Base-by-base conservation (phyloP, 2,329 filamentous ascomycete species). In the Mycosphaerelloides madeirae region DNA sequence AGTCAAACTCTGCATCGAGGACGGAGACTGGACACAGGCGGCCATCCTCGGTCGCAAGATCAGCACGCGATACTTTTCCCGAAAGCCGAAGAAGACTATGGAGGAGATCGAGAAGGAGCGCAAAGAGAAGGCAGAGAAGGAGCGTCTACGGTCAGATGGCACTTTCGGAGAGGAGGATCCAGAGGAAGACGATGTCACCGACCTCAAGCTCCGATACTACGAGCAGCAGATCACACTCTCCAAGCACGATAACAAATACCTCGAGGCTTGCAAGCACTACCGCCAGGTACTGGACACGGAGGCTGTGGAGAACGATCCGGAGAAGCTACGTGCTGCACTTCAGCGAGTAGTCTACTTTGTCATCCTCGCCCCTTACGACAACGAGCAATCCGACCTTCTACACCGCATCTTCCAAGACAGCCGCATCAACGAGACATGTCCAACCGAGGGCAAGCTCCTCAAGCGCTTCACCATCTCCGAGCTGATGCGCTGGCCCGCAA, bases 251-350 rank as follows among this genome's bases (percentile, higher is more conserved):
- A 82, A 89, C 73, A 96, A 95, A 70, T 98, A 98, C 63, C 81
- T 98, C 28, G 91, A 97, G 53, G 91, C 84, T 28, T 98, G 93
- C 82, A 98, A 98, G 72, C 83, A 98, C 71, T 98, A 97, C 74
- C 80, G 93, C 65, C 90, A 97, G 66, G 91, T 98, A 3, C 72
- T 98, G 50, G 91, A 98, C 65, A 98, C 94, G 0, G 89, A 95
- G 67, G 87, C 90, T 3, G 89, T 98, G 3, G 88, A 97, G 69
- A 82, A 94, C 57, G 89, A 96, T 65, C 79, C 88, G 6, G 75
- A 83, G 51, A 89, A 95, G 70, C 80, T 97, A 50, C 85, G 83
- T 59, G 85, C 88, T 5, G 81, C 89, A 14, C 79, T 98, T 33
- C 89, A 95, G 73, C 83, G 93, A 62, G 89, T 97, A 65, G 90